These are phyloP conservation scores for Xerocomus amazonicus DNA, from an alignment of 1,284 basidiomycete genomes.

Conservation along the genomic window DNA sequence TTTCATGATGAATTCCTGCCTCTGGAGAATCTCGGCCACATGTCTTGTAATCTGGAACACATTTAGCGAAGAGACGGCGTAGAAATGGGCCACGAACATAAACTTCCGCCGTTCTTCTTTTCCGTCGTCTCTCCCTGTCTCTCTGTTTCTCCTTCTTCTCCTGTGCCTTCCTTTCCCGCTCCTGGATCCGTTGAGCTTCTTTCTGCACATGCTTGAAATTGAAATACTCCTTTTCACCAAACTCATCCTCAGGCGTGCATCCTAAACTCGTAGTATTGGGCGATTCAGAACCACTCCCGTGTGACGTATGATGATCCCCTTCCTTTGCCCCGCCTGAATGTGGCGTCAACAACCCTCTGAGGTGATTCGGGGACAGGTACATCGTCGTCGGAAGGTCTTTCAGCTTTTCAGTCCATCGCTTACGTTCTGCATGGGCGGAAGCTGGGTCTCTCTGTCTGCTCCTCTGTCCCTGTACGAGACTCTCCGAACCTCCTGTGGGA, in stretches of 20 bases:
- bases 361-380: constrained; percentile 12
- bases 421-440: constrained; percentile 14
- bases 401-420: constrained; percentile 25
- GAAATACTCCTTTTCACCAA: constrained; percentile 28
- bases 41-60: constrained; percentile 76
- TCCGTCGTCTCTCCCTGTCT: constrained; percentile 52
- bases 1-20: constrained; percentile 91
- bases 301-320: constrained; percentile 3
- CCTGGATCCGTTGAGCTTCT: constrained; percentile 16
- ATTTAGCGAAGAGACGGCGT: constrained; percentile 1
- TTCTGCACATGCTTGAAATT: constrained; percentile 18
- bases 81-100: constrained; percentile 49
- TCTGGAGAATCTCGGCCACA: constrained; percentile 80
- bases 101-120: constrained; percentile 74
- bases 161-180: constrained; percentile 25
- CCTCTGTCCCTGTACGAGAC: neutral
- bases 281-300: constrained; percentile 18
- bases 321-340: constrained; percentile 17
- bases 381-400: constrained; percentile 23
- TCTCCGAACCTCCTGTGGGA: constrained; percentile 13
- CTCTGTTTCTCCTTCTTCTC: constrained; percentile 39
- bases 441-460: neutral
- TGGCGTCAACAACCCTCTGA: constrained; percentile 10
- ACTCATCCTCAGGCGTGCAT: constrained; percentile 22
- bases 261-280: constrained; percentile 18